phyloP scores from a whole-genome alignment of 306 rosid genomes.

The Ceratonia siliqua region DNA sequence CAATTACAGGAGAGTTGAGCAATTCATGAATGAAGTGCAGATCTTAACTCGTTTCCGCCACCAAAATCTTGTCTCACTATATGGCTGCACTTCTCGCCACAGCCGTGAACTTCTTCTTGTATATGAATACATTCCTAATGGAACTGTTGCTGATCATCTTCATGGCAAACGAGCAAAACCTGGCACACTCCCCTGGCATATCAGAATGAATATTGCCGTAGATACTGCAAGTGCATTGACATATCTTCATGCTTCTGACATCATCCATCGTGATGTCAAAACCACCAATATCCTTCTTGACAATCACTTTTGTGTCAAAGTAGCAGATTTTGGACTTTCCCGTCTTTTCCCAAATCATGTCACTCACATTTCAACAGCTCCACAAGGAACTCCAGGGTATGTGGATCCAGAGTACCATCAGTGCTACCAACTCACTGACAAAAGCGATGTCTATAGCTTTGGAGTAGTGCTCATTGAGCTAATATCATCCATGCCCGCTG shows the following conservation, averaged over 20 bases:
- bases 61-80: constrained; percentile 48
- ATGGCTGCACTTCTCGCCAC: constrained; percentile 48
- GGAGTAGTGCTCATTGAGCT: constrained; percentile 87
- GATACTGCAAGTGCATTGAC: constrained; percentile 48
- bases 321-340: constrained; percentile 55
- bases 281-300: constrained; percentile 47
- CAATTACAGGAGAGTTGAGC: constrained; percentile 34
- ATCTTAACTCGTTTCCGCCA: constrained; percentile 49
- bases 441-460: constrained; percentile 83
- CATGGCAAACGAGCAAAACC: constrained; percentile 36
- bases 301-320: constrained; percentile 44
- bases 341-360: constrained; percentile 37
- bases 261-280: constrained; percentile 52
- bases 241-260: constrained; percentile 49
- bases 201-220: constrained; percentile 46
- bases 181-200: constrained; percentile 35
- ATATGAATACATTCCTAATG: constrained; percentile 47
- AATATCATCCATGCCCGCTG: constrained; percentile 77
- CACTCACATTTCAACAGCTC: constrained; percentile 51
- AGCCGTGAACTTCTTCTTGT: constrained; percentile 43
- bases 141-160: constrained; percentile 54
- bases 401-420: constrained; percentile 51
- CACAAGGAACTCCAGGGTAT: constrained; percentile 56
- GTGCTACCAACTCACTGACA: constrained; percentile 69
- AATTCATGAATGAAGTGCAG: constrained; percentile 49